Base-by-base conservation (phyloP, 768 basidiomycete genomes). In the Leccinum subgranulosum region DNA sequence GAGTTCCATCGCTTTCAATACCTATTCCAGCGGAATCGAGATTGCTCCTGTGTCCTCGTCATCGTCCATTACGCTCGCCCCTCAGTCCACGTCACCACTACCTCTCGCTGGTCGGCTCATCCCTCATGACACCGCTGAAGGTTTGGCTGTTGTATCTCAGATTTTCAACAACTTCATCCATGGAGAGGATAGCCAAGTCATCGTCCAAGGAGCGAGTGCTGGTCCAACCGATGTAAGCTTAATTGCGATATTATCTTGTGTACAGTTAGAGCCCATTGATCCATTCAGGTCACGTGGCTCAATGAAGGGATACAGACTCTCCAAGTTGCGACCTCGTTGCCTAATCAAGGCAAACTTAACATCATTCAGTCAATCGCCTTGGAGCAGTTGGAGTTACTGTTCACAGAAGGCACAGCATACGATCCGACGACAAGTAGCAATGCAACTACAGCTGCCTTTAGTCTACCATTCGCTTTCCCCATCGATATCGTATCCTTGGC, bases 151-250 rank as follows among this genome's bases (percentile, higher is more conserved):
- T 1, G 82, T 90, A 7, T 88, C 87, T 0, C 67, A 72, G 11
- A 76, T 90, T 31, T 90, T 90, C 75, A 89, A 87, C 61, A 83
- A 81, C 51, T 90, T 87, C 65, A 77, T 90, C 0, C 84, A 86
- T 36, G 88, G 87, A 2, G 73, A 82, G 64, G 78, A 86, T 64
- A 87, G 83, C 59, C 68, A 79, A 56, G 78, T 89, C 19, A 66
- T 74, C 17, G 85, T 90, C 9, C 76, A 79, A 27, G 87, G 88
- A 14, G 76, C 79, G 31, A 78, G 79, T 55, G 85, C 84, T 4
- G 84, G 83, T 14, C 76, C 85, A 1, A 73, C 74, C 51, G 81
- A 81, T 59, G 87, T 88, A 64, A 49, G 79, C 64, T 36, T 14
- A 15, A 43, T 34, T 8, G 28, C 8, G 29, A 17, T 39, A 19